Percentiles rank a stretch among this genome's conserved stretches.
Conservation (phyloP, 139 green algal species). For the Chlorella sp. region DNA sequence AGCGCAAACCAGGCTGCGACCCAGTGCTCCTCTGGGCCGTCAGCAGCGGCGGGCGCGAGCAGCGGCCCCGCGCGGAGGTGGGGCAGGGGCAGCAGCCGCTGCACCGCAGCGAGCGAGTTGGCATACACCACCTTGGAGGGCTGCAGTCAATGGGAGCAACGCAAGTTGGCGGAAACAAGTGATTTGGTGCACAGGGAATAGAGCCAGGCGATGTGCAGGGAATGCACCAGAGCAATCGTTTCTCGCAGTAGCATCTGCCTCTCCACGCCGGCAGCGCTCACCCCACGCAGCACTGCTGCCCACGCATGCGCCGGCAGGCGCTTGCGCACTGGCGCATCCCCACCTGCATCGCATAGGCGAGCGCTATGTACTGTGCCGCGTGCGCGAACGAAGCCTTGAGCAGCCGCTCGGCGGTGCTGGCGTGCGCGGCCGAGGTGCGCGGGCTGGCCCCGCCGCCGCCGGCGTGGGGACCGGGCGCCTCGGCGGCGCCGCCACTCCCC, state of each 20-base stretch:
- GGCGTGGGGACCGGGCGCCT: neutral
- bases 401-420: conserved; percentile 25
- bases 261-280: too few relatives aligned
- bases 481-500: neutral
- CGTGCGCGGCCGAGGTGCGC: neutral
- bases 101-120: conserved; percentile 51
- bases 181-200: too few relatives aligned
- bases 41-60: conserved; percentile 19
- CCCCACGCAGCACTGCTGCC: too few relatives aligned
- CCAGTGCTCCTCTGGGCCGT: too few relatives aligned
- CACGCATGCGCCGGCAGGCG: too few relatives aligned
- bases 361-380: conserved; percentile 77
- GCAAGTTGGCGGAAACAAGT: too few relatives aligned
- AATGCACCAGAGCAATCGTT: too few relatives aligned
- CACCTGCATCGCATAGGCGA: conserved; percentile 69
- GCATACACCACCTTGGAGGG: conserved; percentile 63
- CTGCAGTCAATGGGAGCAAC: too few relatives aligned
- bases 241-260: too few relatives aligned
- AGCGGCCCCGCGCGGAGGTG: conserved; percentile 55
- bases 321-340: too few relatives aligned
- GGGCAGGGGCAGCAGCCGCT: conserved; percentile 72
- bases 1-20: conserved; percentile 60
- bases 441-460: neutral
- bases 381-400: conserved; percentile 51
- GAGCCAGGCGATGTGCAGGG: too few relatives aligned